phyloP scores from a whole-genome alignment of 2,329 filamentous ascomycete species.

The Aspergillus felis region DNA sequence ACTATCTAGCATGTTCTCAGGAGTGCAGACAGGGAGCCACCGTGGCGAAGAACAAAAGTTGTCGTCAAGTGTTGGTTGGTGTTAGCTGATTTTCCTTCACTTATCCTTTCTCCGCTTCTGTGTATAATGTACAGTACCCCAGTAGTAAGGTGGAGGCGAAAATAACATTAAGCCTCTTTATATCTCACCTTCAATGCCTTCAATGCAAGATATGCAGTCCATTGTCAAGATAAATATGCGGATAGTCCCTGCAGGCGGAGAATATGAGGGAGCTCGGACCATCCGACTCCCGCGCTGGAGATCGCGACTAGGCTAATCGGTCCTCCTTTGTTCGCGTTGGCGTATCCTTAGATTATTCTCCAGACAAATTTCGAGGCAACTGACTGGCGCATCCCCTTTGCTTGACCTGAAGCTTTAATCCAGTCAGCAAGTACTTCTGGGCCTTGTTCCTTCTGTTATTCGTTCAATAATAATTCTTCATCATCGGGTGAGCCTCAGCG shows the following conservation, averaged over 20 bases:
- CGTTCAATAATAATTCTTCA: background rate
- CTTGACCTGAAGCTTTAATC: background rate
- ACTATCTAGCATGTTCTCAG: background rate
- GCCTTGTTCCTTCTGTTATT: background rate
- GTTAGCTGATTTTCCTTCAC: background rate
- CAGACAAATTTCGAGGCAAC: background rate
- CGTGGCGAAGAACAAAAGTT: background rate
- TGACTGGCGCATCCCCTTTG: background rate
- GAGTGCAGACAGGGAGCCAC: background rate
- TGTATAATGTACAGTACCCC: conserved; percentile 16
- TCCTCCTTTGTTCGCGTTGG: conserved; percentile 16
- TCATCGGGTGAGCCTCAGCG: conserved; percentile 10
- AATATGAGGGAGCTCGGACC: conserved; percentile 32
- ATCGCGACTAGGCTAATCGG: conserved; percentile 35
- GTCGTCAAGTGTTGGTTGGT: background rate
- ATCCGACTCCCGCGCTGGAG: conserved; percentile 23
- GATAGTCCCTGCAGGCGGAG: conserved; percentile 5
- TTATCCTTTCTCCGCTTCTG: background rate
- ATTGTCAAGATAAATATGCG: background rate
- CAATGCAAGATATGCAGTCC: background rate
- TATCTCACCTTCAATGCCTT: background rate
- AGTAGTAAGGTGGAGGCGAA: conserved; percentile 2
- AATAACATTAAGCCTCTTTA: background rate
- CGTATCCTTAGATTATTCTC: conserved; percentile 6
- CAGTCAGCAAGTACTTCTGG: background rate